phyloP scores from a whole-genome alignment of 352 stramenopile genomes.

The Lagenidium sp. region DNA sequence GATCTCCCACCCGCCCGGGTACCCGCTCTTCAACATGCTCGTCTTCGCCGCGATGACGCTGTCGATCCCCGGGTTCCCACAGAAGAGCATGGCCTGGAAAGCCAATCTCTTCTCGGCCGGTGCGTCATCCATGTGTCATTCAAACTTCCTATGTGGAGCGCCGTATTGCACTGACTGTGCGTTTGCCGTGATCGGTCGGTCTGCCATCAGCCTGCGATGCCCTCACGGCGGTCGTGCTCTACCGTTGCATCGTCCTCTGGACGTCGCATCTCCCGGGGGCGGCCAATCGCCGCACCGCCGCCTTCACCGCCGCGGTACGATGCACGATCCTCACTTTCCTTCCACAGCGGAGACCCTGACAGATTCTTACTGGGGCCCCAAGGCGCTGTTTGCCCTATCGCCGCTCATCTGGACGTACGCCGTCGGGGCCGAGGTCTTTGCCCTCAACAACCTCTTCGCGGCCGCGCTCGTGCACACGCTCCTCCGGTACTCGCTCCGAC shows the following conservation, averaged over 20 bases:
- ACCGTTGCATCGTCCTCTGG: slow-evolving; percentile 41
- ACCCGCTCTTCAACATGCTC: slow-evolving; percentile 91
- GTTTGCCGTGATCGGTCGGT: slow-evolving; percentile 40
- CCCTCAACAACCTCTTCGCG: slow-evolving; percentile 93
- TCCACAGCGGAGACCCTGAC: too few relatives aligned
- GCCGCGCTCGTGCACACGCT: slow-evolving; percentile 66
- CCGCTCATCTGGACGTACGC: slow-evolving; percentile 94
- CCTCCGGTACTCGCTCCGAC: slow-evolving; percentile 29
- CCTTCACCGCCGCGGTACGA: slow-evolving; percentile 40
- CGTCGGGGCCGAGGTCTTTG: slow-evolving; percentile 93
- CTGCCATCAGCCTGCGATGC: slow-evolving; percentile 61
- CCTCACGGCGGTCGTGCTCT: slow-evolving; percentile 39
- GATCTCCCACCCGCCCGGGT: slow-evolving; percentile 91
- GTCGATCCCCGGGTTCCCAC: too few relatives aligned
- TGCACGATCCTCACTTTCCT: too few relatives aligned
- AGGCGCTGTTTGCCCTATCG: slow-evolving; percentile 75
- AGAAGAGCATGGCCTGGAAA: slow-evolving; percentile 58
- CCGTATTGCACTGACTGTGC: slow-evolving; percentile 48
- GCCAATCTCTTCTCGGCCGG: slow-evolving; percentile 87
- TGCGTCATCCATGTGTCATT: slow-evolving; percentile 11
- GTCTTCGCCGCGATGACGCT: slow-evolving; percentile 38
- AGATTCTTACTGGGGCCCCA: neutral
- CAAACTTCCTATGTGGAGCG: neutral
- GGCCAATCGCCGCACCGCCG: slow-evolving; percentile 16
- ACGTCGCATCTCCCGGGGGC: slow-evolving; percentile 7